A percentile compares a stretch with the other conserved stretches of the same genome.
Conservation (phyloP, 345 rosid genomes). For the Euphorbia pulcherrima region DNA sequence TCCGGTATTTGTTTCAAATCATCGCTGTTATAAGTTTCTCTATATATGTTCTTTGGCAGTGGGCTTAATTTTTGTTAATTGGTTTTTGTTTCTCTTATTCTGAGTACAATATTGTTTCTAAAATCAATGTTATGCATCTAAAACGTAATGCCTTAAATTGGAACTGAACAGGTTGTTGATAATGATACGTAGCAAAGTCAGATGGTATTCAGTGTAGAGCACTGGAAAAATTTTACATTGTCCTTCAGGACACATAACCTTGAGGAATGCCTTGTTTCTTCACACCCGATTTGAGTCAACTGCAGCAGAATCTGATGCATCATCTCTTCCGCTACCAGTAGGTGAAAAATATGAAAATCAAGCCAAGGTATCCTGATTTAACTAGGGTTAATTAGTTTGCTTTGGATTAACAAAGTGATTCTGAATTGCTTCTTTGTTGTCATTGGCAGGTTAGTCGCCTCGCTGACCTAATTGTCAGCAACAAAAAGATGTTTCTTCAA, state of each 20-base stretch:
- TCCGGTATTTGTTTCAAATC: not conserved
- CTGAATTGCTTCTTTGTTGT: not conserved
- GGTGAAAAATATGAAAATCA: constrained; percentile 87
- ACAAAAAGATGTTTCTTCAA: constrained; percentile 93
- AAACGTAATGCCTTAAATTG: not conserved
- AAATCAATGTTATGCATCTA: not conserved
- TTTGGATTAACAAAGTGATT: constrained; percentile 4
- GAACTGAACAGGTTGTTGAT: constrained; percentile 38
- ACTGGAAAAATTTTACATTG: constrained; percentile 30
- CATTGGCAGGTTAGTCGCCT: constrained; percentile 86
- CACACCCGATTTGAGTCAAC: constrained; percentile 56
- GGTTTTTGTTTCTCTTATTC: too few species aligned
- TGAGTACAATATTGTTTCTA: too few species aligned
- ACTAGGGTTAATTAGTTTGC: not conserved
- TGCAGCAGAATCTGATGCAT: constrained; percentile 60
- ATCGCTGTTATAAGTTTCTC: too few species aligned
- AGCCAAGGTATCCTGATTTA: constrained; percentile 59
- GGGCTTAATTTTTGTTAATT: not conserved
- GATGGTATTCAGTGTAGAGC: constrained; percentile 55
- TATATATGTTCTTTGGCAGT: not conserved
- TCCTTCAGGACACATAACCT: constrained; percentile 26
- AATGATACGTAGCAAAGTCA: constrained; percentile 34
- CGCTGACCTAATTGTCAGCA: constrained; percentile 97
- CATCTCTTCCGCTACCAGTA: constrained; percentile 43
- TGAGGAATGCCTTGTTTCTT: constrained; percentile 36